Percentiles rank a stretch among this genome's conserved stretches.
Conservation (phyloP, 495 filamentous ascomycete genomes). For the Amphirosellinia nigrospora region DNA sequence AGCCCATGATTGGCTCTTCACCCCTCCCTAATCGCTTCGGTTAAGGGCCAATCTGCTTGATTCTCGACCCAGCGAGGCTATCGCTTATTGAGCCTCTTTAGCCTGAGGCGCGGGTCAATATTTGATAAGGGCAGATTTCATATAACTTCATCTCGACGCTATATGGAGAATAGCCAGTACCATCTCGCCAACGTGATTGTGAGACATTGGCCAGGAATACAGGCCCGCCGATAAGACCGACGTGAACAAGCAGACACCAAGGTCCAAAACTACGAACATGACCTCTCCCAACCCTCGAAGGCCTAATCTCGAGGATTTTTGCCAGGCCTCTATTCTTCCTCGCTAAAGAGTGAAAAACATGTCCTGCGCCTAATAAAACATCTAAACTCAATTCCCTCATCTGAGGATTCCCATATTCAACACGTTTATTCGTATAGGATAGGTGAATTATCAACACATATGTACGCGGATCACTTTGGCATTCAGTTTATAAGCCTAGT, state of each 20-base stretch:
- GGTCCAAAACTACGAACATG: background rate
- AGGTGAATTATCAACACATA: background rate
- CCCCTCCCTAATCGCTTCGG: conserved; percentile 8
- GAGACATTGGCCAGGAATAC: background rate
- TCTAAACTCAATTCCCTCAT: background rate
- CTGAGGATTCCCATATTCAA: background rate
- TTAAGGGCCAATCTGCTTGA: background rate
- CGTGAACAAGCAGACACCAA: background rate
- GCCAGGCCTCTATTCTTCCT: background rate
- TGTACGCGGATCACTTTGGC: background rate
- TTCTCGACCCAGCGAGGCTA: conserved; percentile 24
- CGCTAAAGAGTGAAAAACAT: background rate
- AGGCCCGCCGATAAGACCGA: conserved; percentile 4
- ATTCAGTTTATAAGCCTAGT: background rate
- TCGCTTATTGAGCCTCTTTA: conserved; percentile 41
- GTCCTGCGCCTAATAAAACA: background rate
- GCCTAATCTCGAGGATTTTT: background rate
- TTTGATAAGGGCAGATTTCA: conserved; percentile 36
- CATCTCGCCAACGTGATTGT: background rate
- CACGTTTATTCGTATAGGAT: background rate
- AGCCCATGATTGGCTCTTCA: conserved; percentile 28
- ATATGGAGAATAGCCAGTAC: conserved; percentile 24
- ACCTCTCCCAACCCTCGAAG: background rate
- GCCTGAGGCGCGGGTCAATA: conserved; percentile 37
- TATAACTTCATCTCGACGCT: conserved; percentile 41